A percentile compares a stretch with the other conserved stretches of the same genome.
Conservation (phyloP, 768 basidiomycete genomes). For the Nidula microcarpa region DNA sequence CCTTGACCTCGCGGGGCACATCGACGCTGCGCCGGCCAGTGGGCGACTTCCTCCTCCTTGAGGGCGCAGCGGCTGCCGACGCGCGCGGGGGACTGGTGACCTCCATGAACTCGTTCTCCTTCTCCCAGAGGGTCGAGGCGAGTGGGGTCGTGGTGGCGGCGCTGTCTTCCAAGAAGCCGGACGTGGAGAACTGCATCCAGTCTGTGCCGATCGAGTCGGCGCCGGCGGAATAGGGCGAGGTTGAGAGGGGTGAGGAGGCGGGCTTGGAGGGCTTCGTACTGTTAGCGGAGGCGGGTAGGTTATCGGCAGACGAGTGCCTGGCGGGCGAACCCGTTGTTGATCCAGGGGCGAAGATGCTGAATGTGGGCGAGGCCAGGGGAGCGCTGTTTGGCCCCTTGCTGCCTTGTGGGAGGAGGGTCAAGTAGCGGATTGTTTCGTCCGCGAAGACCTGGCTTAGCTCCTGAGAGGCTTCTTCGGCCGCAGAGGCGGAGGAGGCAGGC, state of each 20-base stretch:
- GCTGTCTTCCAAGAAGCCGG: conserved; percentile 53
- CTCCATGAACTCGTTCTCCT: conserved; percentile 41
- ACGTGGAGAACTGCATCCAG: conserved; percentile 67
- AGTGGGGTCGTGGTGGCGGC: conserved; percentile 28
- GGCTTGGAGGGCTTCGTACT: conserved; percentile 17
- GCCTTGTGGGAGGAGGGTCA: conserved; percentile 45
- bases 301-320: background rate
- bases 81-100: background rate
- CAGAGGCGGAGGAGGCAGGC: too few relatives aligned
- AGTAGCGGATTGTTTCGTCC: conserved; percentile 63
- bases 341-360: conserved; percentile 11
- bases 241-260: conserved; percentile 8
- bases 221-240: conserved; percentile 1
- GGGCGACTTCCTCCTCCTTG: background rate
- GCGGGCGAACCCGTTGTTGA: background rate
- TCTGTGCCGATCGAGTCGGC: conserved; percentile 35
- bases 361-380: conserved; percentile 23
- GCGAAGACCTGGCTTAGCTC: conserved; percentile 51
- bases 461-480: too few relatives aligned
- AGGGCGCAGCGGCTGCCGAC: background rate
- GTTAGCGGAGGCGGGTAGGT: conserved; percentile 17
- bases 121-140: conserved; percentile 54
- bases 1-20: background rate
- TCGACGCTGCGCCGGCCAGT: background rate
- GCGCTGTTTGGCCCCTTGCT: conserved; percentile 20